Percentiles rank a stretch among this genome's conserved stretches.
Evolutionary conservation across 108 stramenopile species (phyloP).

Genomic region (Cyclotella atomus): DNA sequence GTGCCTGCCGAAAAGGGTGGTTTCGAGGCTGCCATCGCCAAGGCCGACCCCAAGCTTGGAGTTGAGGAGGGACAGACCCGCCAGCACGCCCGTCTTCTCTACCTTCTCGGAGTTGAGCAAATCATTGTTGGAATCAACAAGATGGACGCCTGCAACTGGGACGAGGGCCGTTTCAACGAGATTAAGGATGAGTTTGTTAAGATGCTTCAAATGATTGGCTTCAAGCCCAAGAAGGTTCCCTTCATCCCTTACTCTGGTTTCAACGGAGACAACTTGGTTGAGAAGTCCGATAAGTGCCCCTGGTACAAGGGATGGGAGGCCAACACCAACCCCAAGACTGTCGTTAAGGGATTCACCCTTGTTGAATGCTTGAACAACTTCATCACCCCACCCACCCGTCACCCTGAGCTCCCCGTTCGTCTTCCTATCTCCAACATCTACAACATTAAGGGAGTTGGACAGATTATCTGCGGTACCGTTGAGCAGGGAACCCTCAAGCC

Average conservation of each 20-base stretch:
- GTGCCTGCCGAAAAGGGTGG: conserved; percentile 86
- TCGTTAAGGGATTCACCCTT: conserved; percentile 67
- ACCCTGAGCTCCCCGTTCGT: conserved; percentile 65
- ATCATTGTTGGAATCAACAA: conserved; percentile 82
- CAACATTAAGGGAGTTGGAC: conserved; percentile 84
- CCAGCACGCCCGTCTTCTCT: conserved; percentile 80
- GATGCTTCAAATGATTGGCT: conserved; percentile 80
- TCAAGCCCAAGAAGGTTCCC: conserved; percentile 85
- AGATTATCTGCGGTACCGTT: conserved; percentile 79
- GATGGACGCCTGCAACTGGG: conserved; percentile 80
- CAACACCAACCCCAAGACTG: conserved; percentile 67
- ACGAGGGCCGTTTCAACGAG: conserved; percentile 71
- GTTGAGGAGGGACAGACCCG: conserved; percentile 83
- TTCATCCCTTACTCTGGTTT: conserved; percentile 85
- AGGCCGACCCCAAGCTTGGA: conserved; percentile 80
- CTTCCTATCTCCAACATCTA: conserved; percentile 83
- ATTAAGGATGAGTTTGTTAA: conserved; percentile 84
- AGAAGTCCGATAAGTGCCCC: conserved; percentile 69
- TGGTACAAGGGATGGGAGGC: conserved; percentile 84
- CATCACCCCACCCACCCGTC: conserved; percentile 67
- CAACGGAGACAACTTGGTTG: conserved; percentile 77
- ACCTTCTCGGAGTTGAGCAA: conserved; percentile 80
- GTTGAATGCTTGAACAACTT: conserved; percentile 78
- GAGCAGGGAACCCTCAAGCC: conserved; percentile 77
- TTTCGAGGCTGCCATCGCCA: conserved; percentile 88